Evolutionary conservation across 2,329 filamentous ascomycete species (phyloP).

Genomic region (Nemania sp.): DNA sequence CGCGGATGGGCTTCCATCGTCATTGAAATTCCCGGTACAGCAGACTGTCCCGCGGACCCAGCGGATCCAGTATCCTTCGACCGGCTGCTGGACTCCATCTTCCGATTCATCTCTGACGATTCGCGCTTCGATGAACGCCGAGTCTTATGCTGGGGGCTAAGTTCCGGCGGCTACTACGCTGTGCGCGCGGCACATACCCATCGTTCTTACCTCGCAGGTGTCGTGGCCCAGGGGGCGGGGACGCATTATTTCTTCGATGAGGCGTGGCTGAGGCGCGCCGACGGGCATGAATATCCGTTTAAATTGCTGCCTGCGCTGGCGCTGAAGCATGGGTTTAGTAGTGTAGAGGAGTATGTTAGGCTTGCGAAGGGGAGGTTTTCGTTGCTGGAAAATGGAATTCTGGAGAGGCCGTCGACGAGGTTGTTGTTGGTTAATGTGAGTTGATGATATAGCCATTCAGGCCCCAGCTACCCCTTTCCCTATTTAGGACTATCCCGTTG

Average conservation of each 20-base stretch:
- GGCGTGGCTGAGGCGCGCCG: constrained; percentile 63
- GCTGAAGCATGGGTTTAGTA: constrained; percentile 64
- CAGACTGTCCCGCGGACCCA: constrained; percentile 67
- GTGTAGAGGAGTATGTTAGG: constrained; percentile 57
- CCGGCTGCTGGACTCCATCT: constrained; percentile 63
- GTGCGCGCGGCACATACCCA: constrained; percentile 71
- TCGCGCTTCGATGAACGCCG: constrained; percentile 57
- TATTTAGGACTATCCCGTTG: neutral
- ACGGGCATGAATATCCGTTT: constrained; percentile 70
- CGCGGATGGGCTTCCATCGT: constrained; percentile 67
- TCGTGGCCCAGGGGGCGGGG: constrained; percentile 65
- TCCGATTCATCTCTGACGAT: constrained; percentile 59
- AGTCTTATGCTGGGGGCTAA: constrained; percentile 66
- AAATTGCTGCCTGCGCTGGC: constrained; percentile 58
- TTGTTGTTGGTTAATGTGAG: constrained; percentile 64
- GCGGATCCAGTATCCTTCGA: constrained; percentile 62
- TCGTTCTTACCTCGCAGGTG: constrained; percentile 53
- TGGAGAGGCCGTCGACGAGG: constrained; percentile 58
- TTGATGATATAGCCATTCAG: constrained; percentile 1
- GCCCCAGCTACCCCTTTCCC: neutral
- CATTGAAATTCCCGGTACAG: constrained; percentile 68
- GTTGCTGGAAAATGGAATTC: constrained; percentile 60
- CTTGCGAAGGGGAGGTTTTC: constrained; percentile 64
- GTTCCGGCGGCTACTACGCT: constrained; percentile 69
- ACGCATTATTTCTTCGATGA: constrained; percentile 63